Percentiles rank a stretch among this genome's conserved stretches.
Evolutionary conservation across 495 filamentous ascomycete genomes (phyloP).

Genomic region (Xylaria palmicola): DNA sequence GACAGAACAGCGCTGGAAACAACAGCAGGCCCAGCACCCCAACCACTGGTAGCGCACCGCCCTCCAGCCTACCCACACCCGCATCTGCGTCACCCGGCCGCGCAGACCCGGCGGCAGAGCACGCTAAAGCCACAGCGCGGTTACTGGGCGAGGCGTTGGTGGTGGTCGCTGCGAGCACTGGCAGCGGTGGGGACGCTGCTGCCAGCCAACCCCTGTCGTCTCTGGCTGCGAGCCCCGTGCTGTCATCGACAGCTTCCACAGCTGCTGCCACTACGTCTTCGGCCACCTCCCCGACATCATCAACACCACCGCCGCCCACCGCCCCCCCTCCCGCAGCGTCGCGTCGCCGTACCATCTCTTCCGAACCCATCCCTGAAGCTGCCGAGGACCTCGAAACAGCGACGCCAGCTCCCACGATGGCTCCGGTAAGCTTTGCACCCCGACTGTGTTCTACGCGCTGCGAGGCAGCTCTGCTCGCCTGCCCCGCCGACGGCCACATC

Average conservation of each 20-base stretch:
- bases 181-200: no score
- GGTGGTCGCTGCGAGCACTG: conserved; percentile 49
- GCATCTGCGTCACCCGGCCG: conserved; percentile 25
- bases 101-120: background rate
- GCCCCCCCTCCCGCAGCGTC: conserved; percentile 29
- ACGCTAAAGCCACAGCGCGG: conserved; percentile 35
- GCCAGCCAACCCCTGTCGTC: no score
- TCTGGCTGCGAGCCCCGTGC: conserved; percentile 46
- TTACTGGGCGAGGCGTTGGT: conserved; percentile 12
- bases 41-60: conserved; percentile 20
- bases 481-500: conserved; percentile 10
- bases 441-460: conserved; percentile 5
- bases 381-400: conserved; percentile 22
- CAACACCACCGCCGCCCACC: conserved; percentile 19
- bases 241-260: conserved; percentile 39
- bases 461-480: conserved; percentile 2
- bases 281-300: conserved; percentile 27
- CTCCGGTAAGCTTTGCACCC: conserved; percentile 51
- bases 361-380: conserved; percentile 33
- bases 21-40: conserved; percentile 34
- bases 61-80: background rate
- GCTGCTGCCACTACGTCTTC: conserved; percentile 39
- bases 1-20: conserved; percentile 39
- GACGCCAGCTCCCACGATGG: conserved; percentile 55
- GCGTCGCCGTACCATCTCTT: conserved; percentile 30